Evolutionary conservation across 2,329 filamentous ascomycete species (phyloP), one percentile per base, ranked within the genome.

Genomic region (Phaeophleospora eucalypticola): DNA sequence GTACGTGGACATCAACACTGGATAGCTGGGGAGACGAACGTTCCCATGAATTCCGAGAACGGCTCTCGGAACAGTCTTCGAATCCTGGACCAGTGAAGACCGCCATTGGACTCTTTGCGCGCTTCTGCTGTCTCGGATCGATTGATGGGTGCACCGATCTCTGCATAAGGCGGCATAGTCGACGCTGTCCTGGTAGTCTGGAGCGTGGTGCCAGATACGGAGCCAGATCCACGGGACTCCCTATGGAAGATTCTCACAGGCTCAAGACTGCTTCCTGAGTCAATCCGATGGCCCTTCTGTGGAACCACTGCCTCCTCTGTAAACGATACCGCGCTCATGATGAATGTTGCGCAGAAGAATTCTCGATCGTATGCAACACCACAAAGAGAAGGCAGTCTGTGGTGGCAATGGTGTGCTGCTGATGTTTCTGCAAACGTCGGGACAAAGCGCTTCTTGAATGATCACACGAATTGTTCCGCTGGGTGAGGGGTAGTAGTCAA

Each of bases 41-140:
- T 43, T 20, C 83, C 83, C 44, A 84, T 77, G 66, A 86, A 86
- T 54, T 87, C 83, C 1, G 81, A 80, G 54, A 86, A 80, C 1
- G 76, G 76, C 51, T 86, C 82, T 51, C 76, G 74, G 32, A 78
- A 69, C 18, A 66, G 57, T 18, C 71, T 65, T 33, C 82, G 72
- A 29, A 81, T 64, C 35, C 69, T 72, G 41, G 69, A 75, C 83
- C 82, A 86, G 19, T 65, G 57, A 4, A 75, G 58, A 14, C 67
- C 60, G 35, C 67, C 59, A 38, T 69, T 62, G 10, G 51, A 48
- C 10, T 54, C 56, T 36, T 61, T 57, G 35, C 43, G 45, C 17
- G 46, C 42, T 7, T 62, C 60, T 20, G 59, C 61, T 2, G 61
- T 61, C 17, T 40, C 50, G 27, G 47, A 57, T 10, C 61, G 55